These are phyloP conservation scores for Saraca asoca DNA, from an alignment of 331 rosid species.

Conservation along the genomic window DNA sequence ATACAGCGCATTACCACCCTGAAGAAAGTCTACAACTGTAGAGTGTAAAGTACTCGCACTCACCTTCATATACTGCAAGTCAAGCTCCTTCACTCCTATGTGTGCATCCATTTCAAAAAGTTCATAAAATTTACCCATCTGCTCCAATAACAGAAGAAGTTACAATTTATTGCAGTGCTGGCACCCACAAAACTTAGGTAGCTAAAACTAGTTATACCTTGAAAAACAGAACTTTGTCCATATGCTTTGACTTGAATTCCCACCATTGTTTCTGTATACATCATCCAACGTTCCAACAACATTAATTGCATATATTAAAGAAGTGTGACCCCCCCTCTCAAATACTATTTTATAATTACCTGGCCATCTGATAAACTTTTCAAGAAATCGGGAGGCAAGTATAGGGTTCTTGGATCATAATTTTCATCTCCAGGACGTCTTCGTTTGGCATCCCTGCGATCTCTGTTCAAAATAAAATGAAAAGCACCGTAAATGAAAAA, in stretches of 20 bases:
- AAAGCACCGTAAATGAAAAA: conserved; percentile 17
- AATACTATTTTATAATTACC: conserved; percentile 44
- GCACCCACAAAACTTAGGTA: conserved; percentile 23
- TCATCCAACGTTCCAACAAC: conserved; percentile 22
- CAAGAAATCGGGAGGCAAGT: conserved; percentile 71
- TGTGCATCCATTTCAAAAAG: conserved; percentile 99
- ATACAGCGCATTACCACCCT: conserved; percentile 5
- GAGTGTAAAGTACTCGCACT: conserved; percentile 22
- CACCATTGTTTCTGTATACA: conserved; percentile 91
- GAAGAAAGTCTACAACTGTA: conserved; percentile 20
- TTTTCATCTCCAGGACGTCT: conserved; percentile 69
- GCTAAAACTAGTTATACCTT: conserved; percentile 53
- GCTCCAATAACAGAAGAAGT: conserved; percentile 39
- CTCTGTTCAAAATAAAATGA: conserved; percentile 52
- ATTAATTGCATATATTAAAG: conserved; percentile 30
- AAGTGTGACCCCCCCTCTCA: conserved; percentile 9
- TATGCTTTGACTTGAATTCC: conserved; percentile 95
- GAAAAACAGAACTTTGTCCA: conserved; percentile 95
- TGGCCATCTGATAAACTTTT: conserved; percentile 77
- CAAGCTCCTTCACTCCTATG: conserved; percentile 78
- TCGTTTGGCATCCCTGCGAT: conserved; percentile 64
- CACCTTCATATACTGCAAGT: conserved; percentile 93
- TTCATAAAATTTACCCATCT: conserved; percentile 98
- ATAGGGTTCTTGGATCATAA: conserved; percentile 80
- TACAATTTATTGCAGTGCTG: conserved; percentile 24